Evolutionary conservation across 306 rosid species (phyloP), one percentile per base, ranked within the genome.

Genomic region (Oxytropis ochrocephala): DNA sequence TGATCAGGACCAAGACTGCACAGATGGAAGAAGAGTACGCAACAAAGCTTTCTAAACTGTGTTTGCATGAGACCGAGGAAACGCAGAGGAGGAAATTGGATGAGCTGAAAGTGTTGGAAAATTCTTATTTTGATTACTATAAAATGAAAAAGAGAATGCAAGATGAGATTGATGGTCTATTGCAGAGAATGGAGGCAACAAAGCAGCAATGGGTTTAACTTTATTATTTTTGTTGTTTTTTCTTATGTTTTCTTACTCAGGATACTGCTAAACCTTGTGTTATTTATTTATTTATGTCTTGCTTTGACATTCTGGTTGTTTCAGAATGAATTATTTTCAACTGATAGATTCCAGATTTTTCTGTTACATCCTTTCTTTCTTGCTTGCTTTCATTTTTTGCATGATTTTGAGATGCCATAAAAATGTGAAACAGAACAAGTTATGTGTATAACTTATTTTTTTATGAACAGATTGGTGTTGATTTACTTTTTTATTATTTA

Each of bases 181-280:
- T 89, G 86, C 80, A 85, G 80, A 91, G 97, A 82, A 91, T 95
- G 97, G 99, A 95, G 64, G 92, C 90, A 60, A 89, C 99, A 63
- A 95, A 87, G 79, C 87, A 91, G 77, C 95, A 87, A 62, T 59
- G 85, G 85, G 85, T 85, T 70, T 94, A 54, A 80, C 36, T 18
- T 73, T 5, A 5, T 29, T 68, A 5, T 21, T 14, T 63, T 54
- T 24, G 4, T 12, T 55, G 29, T 19, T 59, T 55, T 47, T 36
- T 7, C 10, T 43, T 46, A n/a, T 80, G 39, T 64, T 77, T 35
- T 55, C 39, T 47, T 71, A 42, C 58, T 83, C 72, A 80, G 78
- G 55, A 65, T 76, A 70, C 55, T 79, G 67, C 71, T 75, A 64
- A 75, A 72, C 61, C 29, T 64, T 73, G 76, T 79, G 84, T 84